phyloP scores from a whole-genome alignment of 148 eudicot species.

The Rhododendron ferrugineum region DNA sequence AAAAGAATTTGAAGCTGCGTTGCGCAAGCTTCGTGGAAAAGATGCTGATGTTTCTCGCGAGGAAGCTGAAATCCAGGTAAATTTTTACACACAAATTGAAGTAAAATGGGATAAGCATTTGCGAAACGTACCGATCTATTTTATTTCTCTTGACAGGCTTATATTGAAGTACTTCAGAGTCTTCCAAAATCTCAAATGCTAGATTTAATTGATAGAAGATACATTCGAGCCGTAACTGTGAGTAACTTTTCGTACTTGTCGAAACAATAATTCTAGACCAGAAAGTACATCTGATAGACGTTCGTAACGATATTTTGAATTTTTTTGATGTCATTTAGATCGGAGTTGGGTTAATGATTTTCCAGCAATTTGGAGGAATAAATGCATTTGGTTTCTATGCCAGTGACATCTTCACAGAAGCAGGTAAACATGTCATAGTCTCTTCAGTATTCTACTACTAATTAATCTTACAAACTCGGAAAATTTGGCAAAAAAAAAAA shows the following conservation, averaged over 20 bases:
- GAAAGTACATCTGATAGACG: background rate
- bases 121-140: too few species aligned
- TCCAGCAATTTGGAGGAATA: slow-evolving; percentile 80
- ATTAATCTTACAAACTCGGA: background rate
- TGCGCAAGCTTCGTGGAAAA: slow-evolving; percentile 61
- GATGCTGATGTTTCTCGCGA: slow-evolving; percentile 57
- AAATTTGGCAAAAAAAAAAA: too few species aligned
- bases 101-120: background rate
- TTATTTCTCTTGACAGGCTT: slow-evolving; percentile 30
- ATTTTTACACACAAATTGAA: background rate
- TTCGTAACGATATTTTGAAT: background rate
- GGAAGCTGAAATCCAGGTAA: slow-evolving; percentile 61
- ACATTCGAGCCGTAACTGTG: slow-evolving; percentile 57
- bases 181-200: slow-evolving; percentile 49
- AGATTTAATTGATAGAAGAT: slow-evolving; percentile 54
- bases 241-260: background rate
- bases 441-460: background rate
- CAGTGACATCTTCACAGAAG: slow-evolving; percentile 54
- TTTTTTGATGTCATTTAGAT: slow-evolving; percentile 32
- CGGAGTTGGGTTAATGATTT: slow-evolving; percentile 80
- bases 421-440: slow-evolving; percentile 27
- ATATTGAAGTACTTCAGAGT: slow-evolving; percentile 31
- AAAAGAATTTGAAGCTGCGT: slow-evolving; percentile 52
- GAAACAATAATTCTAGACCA: background rate
- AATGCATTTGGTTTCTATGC: slow-evolving; percentile 77